Percentiles rank a stretch among this genome's conserved stretches.
These are phyloP conservation scores for Davidsoniella neocaledoniae DNA, from an alignment of 2,329 filamentous ascomycete species.

Conservation along the genomic window DNA sequence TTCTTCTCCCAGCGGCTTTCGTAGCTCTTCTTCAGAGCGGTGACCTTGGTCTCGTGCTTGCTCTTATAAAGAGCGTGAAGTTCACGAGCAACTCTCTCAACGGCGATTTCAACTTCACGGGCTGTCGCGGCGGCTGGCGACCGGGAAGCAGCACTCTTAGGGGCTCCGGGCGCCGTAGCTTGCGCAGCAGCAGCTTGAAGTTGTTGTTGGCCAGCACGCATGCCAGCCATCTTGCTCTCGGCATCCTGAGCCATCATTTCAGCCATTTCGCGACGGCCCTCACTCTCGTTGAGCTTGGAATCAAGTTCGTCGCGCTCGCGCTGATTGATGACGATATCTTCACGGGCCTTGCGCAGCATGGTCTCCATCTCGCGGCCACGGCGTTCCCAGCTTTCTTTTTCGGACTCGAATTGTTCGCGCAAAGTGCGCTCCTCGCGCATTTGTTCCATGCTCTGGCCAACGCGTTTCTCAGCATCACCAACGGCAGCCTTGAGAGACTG, in stretches of 20 bases:
- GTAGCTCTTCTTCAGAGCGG: constrained; percentile 71
- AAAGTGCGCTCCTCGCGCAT: constrained; percentile 58
- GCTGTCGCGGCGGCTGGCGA: constrained; percentile 23
- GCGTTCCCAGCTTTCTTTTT: constrained; percentile 71
- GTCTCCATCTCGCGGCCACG: constrained; percentile 73
- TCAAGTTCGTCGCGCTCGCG: constrained; percentile 67
- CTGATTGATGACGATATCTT: constrained; percentile 63
- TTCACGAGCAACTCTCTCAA: constrained; percentile 86
- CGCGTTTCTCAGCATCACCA: constrained; percentile 77
- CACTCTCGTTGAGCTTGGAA: constrained; percentile 58
- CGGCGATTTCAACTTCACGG: constrained; percentile 63
- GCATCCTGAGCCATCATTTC: constrained; percentile 63
- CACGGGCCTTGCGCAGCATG: constrained; percentile 61
- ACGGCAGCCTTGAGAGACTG: constrained; percentile 74
- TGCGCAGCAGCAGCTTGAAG: constrained; percentile 22
- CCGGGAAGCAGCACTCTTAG: constrained; percentile 19
- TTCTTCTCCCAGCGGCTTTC: constrained; percentile 83
- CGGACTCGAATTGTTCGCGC: constrained; percentile 55
- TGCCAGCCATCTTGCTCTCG: constrained; percentile 57
- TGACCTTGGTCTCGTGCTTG: constrained; percentile 93
- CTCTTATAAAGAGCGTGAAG: constrained; percentile 87
- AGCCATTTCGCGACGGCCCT: constrained; percentile 55
- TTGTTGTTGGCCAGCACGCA: constrained; percentile 41
- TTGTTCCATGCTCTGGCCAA: constrained; percentile 70
- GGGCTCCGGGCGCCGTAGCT: constrained; percentile 8